Evolutionary conservation across 2,329 filamentous ascomycete genomes (phyloP).

Genomic region (Fusarium longipes): DNA sequence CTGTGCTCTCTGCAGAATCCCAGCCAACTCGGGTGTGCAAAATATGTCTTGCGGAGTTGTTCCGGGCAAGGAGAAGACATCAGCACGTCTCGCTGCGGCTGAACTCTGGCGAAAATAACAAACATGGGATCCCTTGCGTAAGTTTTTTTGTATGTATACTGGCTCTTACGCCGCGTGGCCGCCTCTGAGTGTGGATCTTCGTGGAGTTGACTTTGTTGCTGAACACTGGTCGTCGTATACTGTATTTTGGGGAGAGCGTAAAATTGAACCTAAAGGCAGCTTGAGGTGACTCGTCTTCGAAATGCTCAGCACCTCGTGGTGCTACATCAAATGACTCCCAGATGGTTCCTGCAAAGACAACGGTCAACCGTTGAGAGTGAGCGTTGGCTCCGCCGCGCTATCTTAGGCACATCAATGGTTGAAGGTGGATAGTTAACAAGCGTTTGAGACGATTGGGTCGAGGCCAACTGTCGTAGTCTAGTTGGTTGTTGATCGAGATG

Average conservation of each 20-base stretch:
- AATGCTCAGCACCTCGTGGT: conserved; percentile 1
- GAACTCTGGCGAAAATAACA: conserved; percentile 17
- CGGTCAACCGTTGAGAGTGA: conserved; percentile 34
- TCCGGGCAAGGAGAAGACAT: conserved; percentile 20
- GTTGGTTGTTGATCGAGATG: neutral
- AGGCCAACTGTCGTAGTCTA: conserved; percentile 22
- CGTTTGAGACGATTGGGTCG: conserved; percentile 22
- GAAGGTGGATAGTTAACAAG: conserved; percentile 1
- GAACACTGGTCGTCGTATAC: conserved; percentile 18
- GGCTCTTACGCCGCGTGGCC: conserved; percentile 12
- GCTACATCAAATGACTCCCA: conserved; percentile 16
- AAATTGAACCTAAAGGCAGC: conserved; percentile 9
- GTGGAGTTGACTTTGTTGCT: conserved; percentile 29
- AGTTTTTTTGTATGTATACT: conserved; percentile 2
- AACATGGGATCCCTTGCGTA: conserved; percentile 39
- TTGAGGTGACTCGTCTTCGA: conserved; percentile 20
- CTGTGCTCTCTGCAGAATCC: conserved; percentile 1
- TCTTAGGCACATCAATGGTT: conserved; percentile 12
- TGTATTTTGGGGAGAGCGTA: conserved; percentile 11
- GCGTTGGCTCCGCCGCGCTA: conserved; percentile 27
- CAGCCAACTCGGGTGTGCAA: conserved; percentile 5
- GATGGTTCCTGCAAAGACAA: conserved; percentile 35
- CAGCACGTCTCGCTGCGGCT: conserved; percentile 13
- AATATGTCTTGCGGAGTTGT: conserved; percentile 35
- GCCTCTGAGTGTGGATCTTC: conserved; percentile 39